phyloP scores from a whole-genome alignment of 345 rosid species.

The Trapa incisa region DNA sequence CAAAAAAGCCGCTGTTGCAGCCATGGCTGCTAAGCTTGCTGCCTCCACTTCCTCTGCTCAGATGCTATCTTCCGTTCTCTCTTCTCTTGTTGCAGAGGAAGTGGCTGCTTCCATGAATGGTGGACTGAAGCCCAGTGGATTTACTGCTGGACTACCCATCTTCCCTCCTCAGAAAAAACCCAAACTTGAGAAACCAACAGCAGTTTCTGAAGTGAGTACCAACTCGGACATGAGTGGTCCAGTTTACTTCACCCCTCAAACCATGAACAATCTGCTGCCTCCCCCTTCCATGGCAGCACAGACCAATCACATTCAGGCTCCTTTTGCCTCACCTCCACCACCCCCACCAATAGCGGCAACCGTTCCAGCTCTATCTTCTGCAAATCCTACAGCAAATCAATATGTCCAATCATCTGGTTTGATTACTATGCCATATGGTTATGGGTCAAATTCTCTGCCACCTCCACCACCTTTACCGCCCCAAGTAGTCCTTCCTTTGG shows the following conservation, averaged over 20 bases:
- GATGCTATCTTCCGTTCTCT: constrained; percentile 69
- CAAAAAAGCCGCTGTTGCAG: constrained; percentile 72
- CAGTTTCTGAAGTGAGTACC: constrained; percentile 24
- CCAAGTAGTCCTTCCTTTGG: constrained; percentile 39
- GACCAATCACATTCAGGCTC: constrained; percentile 31
- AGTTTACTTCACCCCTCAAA: constrained; percentile 33
- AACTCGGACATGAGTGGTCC: constrained; percentile 24
- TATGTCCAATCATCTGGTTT: constrained; percentile 39
- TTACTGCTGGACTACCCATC: constrained; percentile 24
- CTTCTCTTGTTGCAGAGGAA: constrained; percentile 73
- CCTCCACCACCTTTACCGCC: constrained; percentile 63
- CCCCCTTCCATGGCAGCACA: constrained; percentile 26
- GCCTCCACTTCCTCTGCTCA: constrained; percentile 64
- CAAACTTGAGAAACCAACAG: constrained; percentile 34
- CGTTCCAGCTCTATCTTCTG: constrained; percentile 20
- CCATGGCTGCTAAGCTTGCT: constrained; percentile 57
- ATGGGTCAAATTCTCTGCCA: constrained; percentile 30
- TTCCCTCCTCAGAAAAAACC: constrained; percentile 49
- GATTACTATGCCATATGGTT: constrained; percentile 39
- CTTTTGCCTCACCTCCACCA: constrained; percentile 28
- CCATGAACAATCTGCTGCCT: constrained; percentile 18
- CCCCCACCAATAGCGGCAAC: constrained; percentile 20
- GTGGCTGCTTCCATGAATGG: constrained; percentile 41
- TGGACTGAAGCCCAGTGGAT: constrained; percentile 28
- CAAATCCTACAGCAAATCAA: constrained; percentile 29